Evolutionary conservation across 2,329 filamentous ascomycete species (phyloP).

Genomic region (Clarireedia sp.): DNA sequence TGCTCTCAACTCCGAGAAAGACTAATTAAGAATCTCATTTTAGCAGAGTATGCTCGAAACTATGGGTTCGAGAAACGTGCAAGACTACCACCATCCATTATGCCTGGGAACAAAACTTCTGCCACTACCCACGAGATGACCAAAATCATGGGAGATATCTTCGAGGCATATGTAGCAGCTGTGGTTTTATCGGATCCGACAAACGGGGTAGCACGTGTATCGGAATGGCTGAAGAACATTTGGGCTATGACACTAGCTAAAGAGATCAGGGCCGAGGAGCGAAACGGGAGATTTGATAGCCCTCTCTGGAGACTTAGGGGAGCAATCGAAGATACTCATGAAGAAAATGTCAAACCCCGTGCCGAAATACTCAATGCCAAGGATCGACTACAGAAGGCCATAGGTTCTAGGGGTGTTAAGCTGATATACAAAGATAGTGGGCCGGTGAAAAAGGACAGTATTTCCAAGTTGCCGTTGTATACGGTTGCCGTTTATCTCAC

Average conservation of each 20-base stretch:
- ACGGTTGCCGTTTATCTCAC: conserved; percentile 57
- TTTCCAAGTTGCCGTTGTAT: conserved; percentile 48
- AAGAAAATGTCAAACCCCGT: not conserved
- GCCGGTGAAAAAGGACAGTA: conserved; percentile 45
- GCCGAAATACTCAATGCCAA: conserved; percentile 36
- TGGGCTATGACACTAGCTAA: conserved; percentile 60
- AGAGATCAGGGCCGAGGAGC: conserved; percentile 40
- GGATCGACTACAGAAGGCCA: conserved; percentile 40
- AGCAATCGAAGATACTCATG: conserved; percentile 3
- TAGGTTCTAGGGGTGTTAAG: conserved; percentile 46
- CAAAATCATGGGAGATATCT: conserved; percentile 79
- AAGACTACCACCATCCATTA: conserved; percentile 32
- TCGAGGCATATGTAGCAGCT: conserved; percentile 84
- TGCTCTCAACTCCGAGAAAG: conserved; percentile 70
- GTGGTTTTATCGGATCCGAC: conserved; percentile 59
- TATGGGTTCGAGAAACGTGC: conserved; percentile 66
- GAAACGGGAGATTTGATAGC: conserved; percentile 17
- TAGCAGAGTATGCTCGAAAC: conserved; percentile 58
- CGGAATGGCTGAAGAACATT: conserved; percentile 65
- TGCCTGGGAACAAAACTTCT: not conserved
- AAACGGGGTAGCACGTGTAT: conserved; percentile 52
- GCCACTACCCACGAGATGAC: conserved; percentile 42
- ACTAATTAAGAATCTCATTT: conserved; percentile 72
- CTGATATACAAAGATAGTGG: conserved; percentile 54
- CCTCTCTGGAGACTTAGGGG: conserved; percentile 26